phyloP scores from a whole-genome alignment of 1,284 basidiomycete genomes.

The Cryptococcus neoformans region DNA sequence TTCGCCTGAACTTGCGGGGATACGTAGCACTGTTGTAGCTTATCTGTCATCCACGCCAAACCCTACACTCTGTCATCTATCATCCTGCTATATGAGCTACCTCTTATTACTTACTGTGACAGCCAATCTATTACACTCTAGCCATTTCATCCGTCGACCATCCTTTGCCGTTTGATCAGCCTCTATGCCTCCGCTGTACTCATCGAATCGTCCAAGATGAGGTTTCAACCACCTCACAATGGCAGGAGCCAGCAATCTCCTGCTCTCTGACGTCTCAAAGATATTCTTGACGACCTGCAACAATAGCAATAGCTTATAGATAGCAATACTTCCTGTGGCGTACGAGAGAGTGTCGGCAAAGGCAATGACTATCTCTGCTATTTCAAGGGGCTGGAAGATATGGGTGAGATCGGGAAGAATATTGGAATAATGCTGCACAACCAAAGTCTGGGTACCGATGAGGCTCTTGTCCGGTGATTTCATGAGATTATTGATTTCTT shows the following conservation, averaged over 20 bases:
- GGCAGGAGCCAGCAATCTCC: constrained; percentile 78
- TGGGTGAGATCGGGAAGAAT: constrained; percentile 83
- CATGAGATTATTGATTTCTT: constrained; percentile 88
- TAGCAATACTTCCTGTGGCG: constrained; percentile 77
- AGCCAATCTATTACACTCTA: constrained; percentile 78
- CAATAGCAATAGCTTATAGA: constrained; percentile 93
- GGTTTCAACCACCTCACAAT: constrained; percentile 93
- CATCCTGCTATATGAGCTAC: background rate
- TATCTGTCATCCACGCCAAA: constrained; percentile 86
- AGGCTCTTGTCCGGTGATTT: constrained; percentile 68
- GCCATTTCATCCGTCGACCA: constrained; percentile 75
- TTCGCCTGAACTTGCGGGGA: constrained; percentile 64
- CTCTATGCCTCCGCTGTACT: constrained; percentile 17
- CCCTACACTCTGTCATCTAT: constrained; percentile 54
- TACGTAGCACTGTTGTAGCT: constrained; percentile 75
- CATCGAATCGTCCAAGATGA: constrained; percentile 85
- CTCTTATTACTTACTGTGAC: constrained; percentile 32
- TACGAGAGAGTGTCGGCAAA: constrained; percentile 82
- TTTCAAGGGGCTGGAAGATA: constrained; percentile 73
- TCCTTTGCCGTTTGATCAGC: constrained; percentile 55
- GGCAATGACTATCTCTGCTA: constrained; percentile 74
- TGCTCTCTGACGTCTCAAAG: constrained; percentile 77
- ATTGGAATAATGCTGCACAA: constrained; percentile 89
- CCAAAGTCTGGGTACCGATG: constrained; percentile 93
- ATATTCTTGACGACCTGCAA: constrained; percentile 86